Evolutionary conservation across 768 basidiomycete genomes (phyloP), one percentile per base, ranked within the genome.

Genomic region (Boletus pseudo-olivaceus): DNA sequence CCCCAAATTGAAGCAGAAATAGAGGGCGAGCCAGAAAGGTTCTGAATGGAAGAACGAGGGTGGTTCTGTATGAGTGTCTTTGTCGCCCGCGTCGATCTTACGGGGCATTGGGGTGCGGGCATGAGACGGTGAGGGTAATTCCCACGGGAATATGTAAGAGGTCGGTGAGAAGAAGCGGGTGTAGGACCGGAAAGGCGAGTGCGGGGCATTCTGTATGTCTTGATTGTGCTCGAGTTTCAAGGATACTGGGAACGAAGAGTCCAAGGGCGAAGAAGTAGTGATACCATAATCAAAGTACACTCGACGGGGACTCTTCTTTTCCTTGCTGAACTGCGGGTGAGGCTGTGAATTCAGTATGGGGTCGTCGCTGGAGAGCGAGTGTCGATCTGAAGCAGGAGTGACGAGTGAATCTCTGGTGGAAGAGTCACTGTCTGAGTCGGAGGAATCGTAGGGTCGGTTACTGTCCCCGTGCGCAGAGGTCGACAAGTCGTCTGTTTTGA

Each of bases 1-100:
- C 11, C 83, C 81, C 29, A 98, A 84, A 72, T 98, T 98, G 79
- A 95, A 88, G 56, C 75, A 69, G 66, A 99, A 98, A 75, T 97
- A 98, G 56, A 92, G 75, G 5, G 70, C 61, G 17, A 98, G 80
- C 91, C 91, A 94, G 49, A 77, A 74, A 1, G 70, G 60, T 23
- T 72, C 65, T 4, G 72, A 74, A 4, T 62, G 58, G 49, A 56
- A 62, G 53, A 69, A 67, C 3, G 62, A 55, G 29, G 56, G 51
- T 0, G 61, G 37, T 8, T 69, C 58, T 7, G 44, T 34, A 19
- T 30, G 50, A 5, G 27, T 34, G n/a, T 54, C 51, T 15, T 56
- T 64, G 1, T 58, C 58, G 41, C 17, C 27, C 2, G 7, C 12
- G 26, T 26, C 23, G 11, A 27, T 27, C 39, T 30, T 58, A 6